These are phyloP conservation scores for Gardenia jasminoides DNA, from an alignment of 257 asterid genomes.

Conservation along the genomic window DNA sequence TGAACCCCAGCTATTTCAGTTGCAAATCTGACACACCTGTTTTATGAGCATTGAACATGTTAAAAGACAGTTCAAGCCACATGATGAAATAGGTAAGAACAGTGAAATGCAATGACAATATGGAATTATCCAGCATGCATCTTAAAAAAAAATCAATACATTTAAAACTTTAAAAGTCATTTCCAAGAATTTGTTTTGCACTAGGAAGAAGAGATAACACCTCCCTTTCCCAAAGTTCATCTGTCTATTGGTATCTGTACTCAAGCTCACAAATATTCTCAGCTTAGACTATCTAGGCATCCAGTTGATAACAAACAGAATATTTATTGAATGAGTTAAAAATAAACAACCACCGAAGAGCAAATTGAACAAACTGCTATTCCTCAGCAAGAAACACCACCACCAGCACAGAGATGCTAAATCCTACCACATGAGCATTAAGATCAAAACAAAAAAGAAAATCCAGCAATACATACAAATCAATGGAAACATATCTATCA, in stretches of 20 bases:
- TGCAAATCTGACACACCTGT: constrained; percentile 97
- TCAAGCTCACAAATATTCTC: background rate
- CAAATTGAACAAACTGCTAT: background rate
- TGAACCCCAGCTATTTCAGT: constrained; percentile 92
- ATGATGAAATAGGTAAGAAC: background rate
- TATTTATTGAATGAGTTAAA: background rate
- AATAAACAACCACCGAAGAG: background rate
- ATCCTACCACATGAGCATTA: background rate
- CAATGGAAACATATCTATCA: background rate
- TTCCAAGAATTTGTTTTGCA: background rate
- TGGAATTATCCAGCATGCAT: background rate
- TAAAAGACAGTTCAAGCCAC: constrained; percentile 16
- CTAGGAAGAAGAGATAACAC: background rate
- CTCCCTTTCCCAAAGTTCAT: background rate
- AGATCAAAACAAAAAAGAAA: background rate
- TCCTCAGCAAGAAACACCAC: background rate
- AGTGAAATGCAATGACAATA: background rate
- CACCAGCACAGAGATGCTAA: background rate
- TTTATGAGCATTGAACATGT: constrained; percentile 27
- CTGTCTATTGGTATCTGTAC: background rate
- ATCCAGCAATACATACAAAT: background rate
- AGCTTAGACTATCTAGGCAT: background rate
- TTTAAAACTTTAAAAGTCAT: background rate
- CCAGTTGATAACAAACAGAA: background rate
- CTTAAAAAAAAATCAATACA: background rate